Conservation (phyloP, 257 asterid species). For the Fraxinus americana region DNA sequence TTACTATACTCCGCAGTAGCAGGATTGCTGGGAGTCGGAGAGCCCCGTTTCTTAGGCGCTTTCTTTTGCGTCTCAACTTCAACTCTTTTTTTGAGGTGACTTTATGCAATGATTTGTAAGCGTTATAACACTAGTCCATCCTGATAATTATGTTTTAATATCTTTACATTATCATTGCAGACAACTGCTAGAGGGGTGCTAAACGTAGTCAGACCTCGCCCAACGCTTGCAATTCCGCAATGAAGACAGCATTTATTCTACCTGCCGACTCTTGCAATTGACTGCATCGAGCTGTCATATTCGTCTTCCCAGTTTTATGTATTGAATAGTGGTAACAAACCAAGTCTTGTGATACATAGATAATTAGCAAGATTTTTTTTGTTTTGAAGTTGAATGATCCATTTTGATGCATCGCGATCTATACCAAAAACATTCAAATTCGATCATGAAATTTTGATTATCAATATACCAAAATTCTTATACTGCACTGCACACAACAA, state of each 20-base stretch:
- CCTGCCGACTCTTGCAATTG: constrained; percentile 19
- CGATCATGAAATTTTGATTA: neutral
- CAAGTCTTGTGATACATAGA: neutral
- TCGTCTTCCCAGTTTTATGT: constrained; percentile 20
- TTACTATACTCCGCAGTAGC: constrained; percentile 80
- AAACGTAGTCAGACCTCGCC: constrained; percentile 82
- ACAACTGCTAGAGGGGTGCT: constrained; percentile 93
- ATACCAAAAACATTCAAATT: neutral
- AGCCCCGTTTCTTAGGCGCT: constrained; percentile 94
- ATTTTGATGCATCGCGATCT: neutral
- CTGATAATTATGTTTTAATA: constrained; percentile 2
- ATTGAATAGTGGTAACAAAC: neutral
- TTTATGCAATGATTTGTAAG: neutral
- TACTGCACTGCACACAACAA: neutral
- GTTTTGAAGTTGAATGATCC: neutral
- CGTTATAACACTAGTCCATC: constrained; percentile 10
- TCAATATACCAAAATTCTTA: constrained; percentile 1
- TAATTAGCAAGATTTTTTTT: too few relatives aligned
- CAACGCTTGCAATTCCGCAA: constrained; percentile 52
- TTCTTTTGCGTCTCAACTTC: constrained; percentile 94
- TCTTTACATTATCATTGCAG: constrained; percentile 42
- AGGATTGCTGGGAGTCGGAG: constrained; percentile 99
- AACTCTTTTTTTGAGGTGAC: constrained; percentile 93
- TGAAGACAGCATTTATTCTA: constrained; percentile 30
- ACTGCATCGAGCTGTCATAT: constrained; percentile 18